phyloP scores from a whole-genome alignment of 257 asterid genomes.

The Przewalskia tangutica region DNA sequence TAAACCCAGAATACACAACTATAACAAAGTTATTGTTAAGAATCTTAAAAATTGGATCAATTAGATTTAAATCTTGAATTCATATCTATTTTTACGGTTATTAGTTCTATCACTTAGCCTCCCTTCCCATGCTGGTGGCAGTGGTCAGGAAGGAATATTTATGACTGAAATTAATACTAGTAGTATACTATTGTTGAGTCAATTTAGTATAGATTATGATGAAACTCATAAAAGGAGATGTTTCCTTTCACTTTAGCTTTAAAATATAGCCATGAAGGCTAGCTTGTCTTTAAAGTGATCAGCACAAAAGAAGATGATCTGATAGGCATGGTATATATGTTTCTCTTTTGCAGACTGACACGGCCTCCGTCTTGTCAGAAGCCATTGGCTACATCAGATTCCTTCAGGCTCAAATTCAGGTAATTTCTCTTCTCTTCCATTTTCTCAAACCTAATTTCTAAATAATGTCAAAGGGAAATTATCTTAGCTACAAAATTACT shows the following conservation, averaged over 20 bases:
- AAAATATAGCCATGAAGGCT: conserved; percentile 15
- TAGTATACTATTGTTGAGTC: background rate
- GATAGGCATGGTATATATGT: conserved; percentile 13
- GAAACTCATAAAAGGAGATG: conserved; percentile 20
- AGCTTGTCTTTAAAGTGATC: conserved; percentile 30
- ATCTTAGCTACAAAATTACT: no score
- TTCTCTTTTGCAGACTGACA: conserved; percentile 94
- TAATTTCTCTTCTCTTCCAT: conserved; percentile 1
- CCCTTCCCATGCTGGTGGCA: background rate
- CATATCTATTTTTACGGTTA: background rate
- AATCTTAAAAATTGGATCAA: background rate
- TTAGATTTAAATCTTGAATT: background rate
- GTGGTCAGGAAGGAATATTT: background rate
- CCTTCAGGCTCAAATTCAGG: conserved; percentile 89
- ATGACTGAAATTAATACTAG: background rate
- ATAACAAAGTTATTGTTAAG: background rate
- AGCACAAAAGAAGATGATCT: conserved; percentile 18
- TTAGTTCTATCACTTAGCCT: background rate
- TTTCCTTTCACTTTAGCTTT: conserved; percentile 1
- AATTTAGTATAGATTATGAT: conserved; percentile 12
- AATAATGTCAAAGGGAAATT: no score
- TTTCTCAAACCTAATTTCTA: no score
- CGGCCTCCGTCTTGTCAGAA: conserved; percentile 96
- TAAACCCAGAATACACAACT: background rate
- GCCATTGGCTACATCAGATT: conserved; percentile 86